These are phyloP conservation scores for Cadophora luteo-olivacea DNA, from an alignment of 2,329 filamentous ascomycete genomes.

Conservation along the genomic window DNA sequence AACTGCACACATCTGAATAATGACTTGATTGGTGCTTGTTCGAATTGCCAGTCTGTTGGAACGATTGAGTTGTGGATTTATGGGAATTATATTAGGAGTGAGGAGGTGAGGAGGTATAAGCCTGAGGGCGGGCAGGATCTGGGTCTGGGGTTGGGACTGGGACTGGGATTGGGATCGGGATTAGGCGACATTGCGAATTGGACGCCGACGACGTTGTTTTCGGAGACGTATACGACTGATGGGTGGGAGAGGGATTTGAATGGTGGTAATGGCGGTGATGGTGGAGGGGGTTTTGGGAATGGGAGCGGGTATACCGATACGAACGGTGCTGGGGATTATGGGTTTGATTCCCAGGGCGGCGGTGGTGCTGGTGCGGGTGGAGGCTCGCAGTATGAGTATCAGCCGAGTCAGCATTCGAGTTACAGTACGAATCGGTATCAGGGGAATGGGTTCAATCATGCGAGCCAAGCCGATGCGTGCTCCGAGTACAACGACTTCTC, in stretches of 20 bases:
- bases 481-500: background rate
- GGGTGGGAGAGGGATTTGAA: slow-evolving; percentile 12
- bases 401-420: slow-evolving; percentile 26
- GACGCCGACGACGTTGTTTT: slow-evolving; percentile 19
- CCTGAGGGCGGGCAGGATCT: slow-evolving; percentile 25
- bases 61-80: slow-evolving; percentile 38
- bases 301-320: slow-evolving; percentile 3
- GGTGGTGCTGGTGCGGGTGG: background rate
- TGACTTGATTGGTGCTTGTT: slow-evolving; percentile 25
- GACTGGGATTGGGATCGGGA: too few relatives aligned
- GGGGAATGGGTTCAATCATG: background rate
- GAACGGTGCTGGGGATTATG: background rate
- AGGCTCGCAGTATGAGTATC: slow-evolving; percentile 5
- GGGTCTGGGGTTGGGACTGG: background rate
- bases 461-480: background rate
- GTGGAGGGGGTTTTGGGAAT: background rate
- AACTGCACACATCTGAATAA: slow-evolving; percentile 28
- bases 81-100: slow-evolving; percentile 36
- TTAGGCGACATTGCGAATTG: slow-evolving; percentile 18
- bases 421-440: slow-evolving; percentile 28
- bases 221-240: slow-evolving; percentile 9
- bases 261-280: background rate
- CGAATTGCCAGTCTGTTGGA: slow-evolving; percentile 24
- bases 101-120: slow-evolving; percentile 24
- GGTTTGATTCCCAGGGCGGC: background rate